Evolutionary conservation across 23 red algal species (phyloP), one percentile per base, ranked within the genome.

Genomic region (Chondrus crispus): DNA sequence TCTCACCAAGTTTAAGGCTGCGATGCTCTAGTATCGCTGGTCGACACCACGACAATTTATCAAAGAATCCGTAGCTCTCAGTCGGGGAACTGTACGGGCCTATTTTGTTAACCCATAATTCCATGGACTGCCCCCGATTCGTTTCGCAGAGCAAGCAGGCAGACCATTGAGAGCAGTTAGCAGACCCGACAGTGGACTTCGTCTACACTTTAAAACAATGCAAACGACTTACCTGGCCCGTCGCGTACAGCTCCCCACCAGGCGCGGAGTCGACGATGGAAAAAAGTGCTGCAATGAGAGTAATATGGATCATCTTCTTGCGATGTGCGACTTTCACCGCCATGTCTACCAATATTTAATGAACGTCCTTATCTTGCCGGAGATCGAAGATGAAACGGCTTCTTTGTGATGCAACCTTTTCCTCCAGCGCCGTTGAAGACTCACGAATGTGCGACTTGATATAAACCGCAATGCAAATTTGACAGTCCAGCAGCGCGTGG

Each of bases 81-180:
- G 89, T 92, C 4, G 89, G 89, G 11, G 89, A 92, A 39, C 30
- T 92, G 66, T 92, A 92, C 28, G 89, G 89, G 13, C 73, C 89
- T 38, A 92, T 62, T 72, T 92, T 92, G 89, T 92, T 92, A 16
- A 77, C 79, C 89, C 89, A 92, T 32, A 92, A 53, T 22, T 90
- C 72, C 39, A 90, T 80, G 40, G 10, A 10, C 85, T 88, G 66
- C 1, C 8, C 35, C 9, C 60, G 18, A 1, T 32, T 66, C 35
- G 18, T 55, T 55, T 55, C 7, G 8, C 26, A 1, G 18, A 8
- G 60, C 35, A 9, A 66, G 60, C 60, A 66, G 20, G 20, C 50
- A 20, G 12, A 20, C 12, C 13, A 55, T 20, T 55, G 50, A 20
- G 12, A 55, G 13, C 50, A 55, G 50, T 20, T 14, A 12, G 12